These are phyloP conservation scores for Epichloe glyceriae DNA, from an alignment of 2,329 filamentous ascomycete species.

Conservation along the genomic window DNA sequence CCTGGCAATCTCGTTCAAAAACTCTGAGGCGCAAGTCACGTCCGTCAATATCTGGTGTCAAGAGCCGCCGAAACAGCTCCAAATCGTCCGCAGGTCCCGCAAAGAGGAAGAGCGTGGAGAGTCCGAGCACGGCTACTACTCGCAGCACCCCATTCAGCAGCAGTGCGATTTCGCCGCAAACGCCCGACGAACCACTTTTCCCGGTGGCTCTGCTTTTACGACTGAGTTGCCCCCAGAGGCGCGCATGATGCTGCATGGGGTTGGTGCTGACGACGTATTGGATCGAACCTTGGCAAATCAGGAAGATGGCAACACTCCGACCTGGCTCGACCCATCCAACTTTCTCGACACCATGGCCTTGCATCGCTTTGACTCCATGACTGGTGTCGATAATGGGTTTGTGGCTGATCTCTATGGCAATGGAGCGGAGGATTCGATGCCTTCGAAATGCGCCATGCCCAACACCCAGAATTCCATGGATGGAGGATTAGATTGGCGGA, in stretches of 20 bases:
- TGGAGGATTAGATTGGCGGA: slow-evolving; percentile 16
- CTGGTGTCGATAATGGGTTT: slow-evolving; percentile 3
- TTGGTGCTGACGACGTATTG: slow-evolving; percentile 18
- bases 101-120: neutral
- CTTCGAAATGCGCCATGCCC: slow-evolving; percentile 2
- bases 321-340: neutral
- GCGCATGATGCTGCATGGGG: slow-evolving; percentile 25
- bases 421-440: neutral
- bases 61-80: slow-evolving; percentile 2
- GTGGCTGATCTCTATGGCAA: neutral
- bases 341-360: neutral
- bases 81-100: neutral
- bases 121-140: neutral
- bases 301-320: slow-evolving; percentile 2
- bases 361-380: neutral
- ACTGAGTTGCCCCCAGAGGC: slow-evolving; percentile 28
- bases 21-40: neutral
- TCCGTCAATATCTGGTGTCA: neutral
- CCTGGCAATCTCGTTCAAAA: neutral
- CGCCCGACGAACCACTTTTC: slow-evolving; percentile 6
- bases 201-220: slow-evolving; percentile 25
- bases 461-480: slow-evolving; percentile 8
- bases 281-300: slow-evolving; percentile 8
- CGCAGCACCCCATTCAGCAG: neutral
- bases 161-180: slow-evolving; percentile 9